phyloP scores from a whole-genome alignment of 345 rosid species.

The Euphorbia tirucalli region DNA sequence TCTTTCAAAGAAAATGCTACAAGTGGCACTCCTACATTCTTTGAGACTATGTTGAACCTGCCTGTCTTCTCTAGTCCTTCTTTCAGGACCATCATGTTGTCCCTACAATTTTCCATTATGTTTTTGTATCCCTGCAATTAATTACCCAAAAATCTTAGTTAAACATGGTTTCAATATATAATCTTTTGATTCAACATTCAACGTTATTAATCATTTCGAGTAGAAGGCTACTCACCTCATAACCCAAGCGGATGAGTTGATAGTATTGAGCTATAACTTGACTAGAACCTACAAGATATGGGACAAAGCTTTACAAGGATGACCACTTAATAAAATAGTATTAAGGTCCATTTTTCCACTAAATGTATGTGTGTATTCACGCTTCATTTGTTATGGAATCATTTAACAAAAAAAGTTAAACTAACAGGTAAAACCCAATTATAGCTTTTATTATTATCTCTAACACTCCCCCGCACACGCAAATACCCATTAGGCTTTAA shows the following conservation, averaged over 20 bases:
- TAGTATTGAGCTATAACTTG: slow-evolving; percentile 33
- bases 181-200: not conserved
- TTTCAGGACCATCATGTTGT: slow-evolving; percentile 27
- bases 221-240: slow-evolving; percentile 21
- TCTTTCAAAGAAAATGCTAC: slow-evolving; percentile 34
- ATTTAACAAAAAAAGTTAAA: too few species aligned
- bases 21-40: slow-evolving; percentile 26
- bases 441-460: too few species aligned
- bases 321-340: too few species aligned
- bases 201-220: not conserved
- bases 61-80: slow-evolving; percentile 28
- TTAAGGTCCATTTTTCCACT: too few species aligned
- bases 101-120: slow-evolving; percentile 33
- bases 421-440: too few species aligned
- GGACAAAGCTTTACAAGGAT: not conserved
- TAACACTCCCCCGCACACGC: too few species aligned
- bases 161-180: too few species aligned
- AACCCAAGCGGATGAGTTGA: slow-evolving; percentile 30
- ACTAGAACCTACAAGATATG: slow-evolving; percentile 20
- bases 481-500: too few species aligned
- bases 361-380: too few species aligned
- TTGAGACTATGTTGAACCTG: slow-evolving; percentile 26
- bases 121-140: slow-evolving; percentile 23
- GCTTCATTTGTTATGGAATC: too few species aligned
- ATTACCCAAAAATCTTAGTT: too few species aligned